Evolutionary conservation across 768 basidiomycete species (phyloP), one percentile per base, ranked within the genome.

Genomic region (Ephemerocybe angulata): DNA sequence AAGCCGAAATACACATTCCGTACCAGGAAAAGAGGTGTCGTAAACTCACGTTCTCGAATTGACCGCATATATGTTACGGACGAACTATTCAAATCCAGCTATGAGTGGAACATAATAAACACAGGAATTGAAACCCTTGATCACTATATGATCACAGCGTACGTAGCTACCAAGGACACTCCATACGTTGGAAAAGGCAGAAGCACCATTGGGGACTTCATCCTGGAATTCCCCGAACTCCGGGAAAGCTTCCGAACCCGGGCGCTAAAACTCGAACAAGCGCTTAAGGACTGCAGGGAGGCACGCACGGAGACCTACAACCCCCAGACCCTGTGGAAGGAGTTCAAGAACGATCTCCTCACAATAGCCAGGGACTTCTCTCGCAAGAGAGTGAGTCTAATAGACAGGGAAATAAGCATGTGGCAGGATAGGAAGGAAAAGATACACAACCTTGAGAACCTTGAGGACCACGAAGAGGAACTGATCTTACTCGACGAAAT

Each of bases 11-110:
- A 63, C 47, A 70, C 72, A 1, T 70, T 60, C 60, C 13, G 28
- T 22, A 58, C 31, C 22, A 47, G 15, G 38, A 44, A 4, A 46
- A 52, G 21, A 40, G 37, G 13, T 17, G 30, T 30, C 8, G 25
- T 15, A 10, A 33, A 33, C n/a, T 40, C 50, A 3, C 15, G 62
- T 33, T 70, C 70, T 1, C 52, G 70, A 17, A 57, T 75, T 0
- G 67, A 73, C 58, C 41, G 72, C n/a, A 69, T 73, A 30, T 72
- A 72, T 52, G 48, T 62, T 0, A 63, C 51, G 17, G 22, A 59
- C 0, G 38, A 52, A 2, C 13, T 63, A 4, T 31, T 62, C 15
- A 24, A 59, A 4, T 31, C 22, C 6, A 35, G 60, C 17, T 31
- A 31, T 25, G 59, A 70, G 19, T 70, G 69, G 69, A 12, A 56